Evolutionary conservation across 1,284 basidiomycete species (phyloP).

Genomic region (Grifola frondosa): DNA sequence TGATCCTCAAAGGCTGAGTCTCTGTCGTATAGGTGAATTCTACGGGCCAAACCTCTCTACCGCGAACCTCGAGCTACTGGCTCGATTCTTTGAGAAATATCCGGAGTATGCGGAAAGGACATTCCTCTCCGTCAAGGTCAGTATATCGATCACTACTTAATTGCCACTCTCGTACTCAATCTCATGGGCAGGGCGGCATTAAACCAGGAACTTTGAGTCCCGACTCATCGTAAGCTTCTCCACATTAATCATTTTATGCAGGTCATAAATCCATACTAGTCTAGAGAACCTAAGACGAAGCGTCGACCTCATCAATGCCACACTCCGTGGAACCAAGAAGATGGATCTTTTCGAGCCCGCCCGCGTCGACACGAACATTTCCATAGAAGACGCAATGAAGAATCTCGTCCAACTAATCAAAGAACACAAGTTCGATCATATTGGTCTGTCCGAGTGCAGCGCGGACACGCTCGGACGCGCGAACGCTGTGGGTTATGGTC

Average conservation of each 20-base stretch:
- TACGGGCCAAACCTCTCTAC: constrained; percentile 36
- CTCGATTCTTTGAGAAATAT: constrained; percentile 47
- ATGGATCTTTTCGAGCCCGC: constrained; percentile 46
- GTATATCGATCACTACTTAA: not conserved
- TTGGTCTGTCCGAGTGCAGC: constrained; percentile 48
- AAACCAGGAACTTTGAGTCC: constrained; percentile 12
- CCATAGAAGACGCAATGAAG: constrained; percentile 32
- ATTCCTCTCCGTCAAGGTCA: constrained; percentile 43
- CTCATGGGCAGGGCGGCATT: constrained; percentile 43
- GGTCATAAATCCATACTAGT: constrained; percentile 19
- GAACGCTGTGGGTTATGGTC: constrained; percentile 9
- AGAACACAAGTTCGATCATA: constrained; percentile 37
- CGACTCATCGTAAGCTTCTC: constrained; percentile 28
- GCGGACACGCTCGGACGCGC: constrained; percentile 47
- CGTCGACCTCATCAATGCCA: constrained; percentile 37
- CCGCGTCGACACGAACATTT: constrained; percentile 31
- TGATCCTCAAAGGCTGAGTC: not conserved
- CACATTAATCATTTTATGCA: no score
- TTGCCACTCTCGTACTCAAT: not conserved
- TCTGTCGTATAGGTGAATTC: constrained; percentile 6
- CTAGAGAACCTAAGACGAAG: constrained; percentile 42
- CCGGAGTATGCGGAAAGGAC: constrained; percentile 55
- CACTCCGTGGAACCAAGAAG: constrained; percentile 40
- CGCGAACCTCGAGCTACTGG: constrained; percentile 42
- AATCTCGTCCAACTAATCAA: constrained; percentile 14